Evolutionary conservation across 2,329 filamentous ascomycete genomes (phyloP).

Genomic region (Neurospora sp.): DNA sequence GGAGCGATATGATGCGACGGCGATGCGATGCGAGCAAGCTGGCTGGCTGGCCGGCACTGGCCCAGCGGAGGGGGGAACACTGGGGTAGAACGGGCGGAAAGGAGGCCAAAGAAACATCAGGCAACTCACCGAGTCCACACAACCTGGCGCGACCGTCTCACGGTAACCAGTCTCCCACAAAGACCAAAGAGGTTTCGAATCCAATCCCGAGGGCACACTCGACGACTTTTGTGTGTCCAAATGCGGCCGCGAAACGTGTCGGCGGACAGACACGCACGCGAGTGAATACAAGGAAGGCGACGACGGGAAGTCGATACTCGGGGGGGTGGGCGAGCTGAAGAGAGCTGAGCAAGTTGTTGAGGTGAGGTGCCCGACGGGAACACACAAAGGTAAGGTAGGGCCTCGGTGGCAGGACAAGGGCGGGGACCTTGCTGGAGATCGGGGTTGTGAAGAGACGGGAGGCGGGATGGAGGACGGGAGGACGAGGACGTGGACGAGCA

Average conservation of each 20-base stretch:
- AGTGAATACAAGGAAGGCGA: neutral
- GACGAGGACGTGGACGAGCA: neutral
- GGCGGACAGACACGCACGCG: neutral
- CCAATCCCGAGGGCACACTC: slow-evolving; percentile 2
- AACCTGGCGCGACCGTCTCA: neutral
- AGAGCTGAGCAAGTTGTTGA: neutral
- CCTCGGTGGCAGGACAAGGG: neutral
- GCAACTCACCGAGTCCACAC: slow-evolving; percentile 4
- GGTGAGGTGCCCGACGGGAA: neutral
- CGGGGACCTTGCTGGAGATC: neutral
- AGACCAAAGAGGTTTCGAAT: neutral
- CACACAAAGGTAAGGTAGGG: neutral
- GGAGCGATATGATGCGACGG: neutral
- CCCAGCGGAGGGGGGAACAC: slow-evolving; percentile 1
- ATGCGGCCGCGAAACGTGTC: slow-evolving; percentile 8
- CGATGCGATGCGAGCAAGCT: neutral
- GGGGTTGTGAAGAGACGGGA: neutral
- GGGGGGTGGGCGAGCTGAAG: neutral
- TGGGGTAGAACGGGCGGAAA: neutral
- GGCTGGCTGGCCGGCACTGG: slow-evolving; percentile 4
- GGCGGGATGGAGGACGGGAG: neutral
- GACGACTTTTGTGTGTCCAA: slow-evolving; percentile 1
- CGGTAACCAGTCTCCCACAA: slow-evolving; percentile 1
- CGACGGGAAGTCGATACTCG: neutral
- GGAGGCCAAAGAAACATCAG: slow-evolving; percentile 6